A percentile compares a stretch with the other conserved stretches of the same genome.
phyloP scores from a whole-genome alignment of 2,329 filamentous ascomycete species.

The Fusarium sp. region DNA sequence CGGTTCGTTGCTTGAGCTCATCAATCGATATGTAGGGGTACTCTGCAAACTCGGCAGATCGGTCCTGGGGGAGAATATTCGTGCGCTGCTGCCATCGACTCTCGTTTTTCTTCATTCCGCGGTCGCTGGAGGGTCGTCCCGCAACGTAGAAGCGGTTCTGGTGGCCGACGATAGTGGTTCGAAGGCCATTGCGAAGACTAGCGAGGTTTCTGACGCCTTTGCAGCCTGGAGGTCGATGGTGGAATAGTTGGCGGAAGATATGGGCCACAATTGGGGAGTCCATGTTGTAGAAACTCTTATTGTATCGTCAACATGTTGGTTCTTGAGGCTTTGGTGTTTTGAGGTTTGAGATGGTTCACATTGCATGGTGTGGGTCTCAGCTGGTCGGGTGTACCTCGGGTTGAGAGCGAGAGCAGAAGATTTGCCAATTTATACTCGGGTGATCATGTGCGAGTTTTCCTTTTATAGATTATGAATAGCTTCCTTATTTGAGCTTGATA shows the following conservation, averaged over 20 bases:
- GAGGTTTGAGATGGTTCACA: slow-evolving; percentile 19
- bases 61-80: slow-evolving; percentile 78
- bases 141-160: slow-evolving; percentile 44
- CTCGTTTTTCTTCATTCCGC: slow-evolving; percentile 63
- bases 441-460: slow-evolving; percentile 32
- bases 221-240: slow-evolving; percentile 60
- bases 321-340: not conserved
- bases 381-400: slow-evolving; percentile 40
- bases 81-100: slow-evolving; percentile 88
- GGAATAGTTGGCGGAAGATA: slow-evolving; percentile 87
- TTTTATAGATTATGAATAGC: slow-evolving; percentile 5
- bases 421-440: not conserved
- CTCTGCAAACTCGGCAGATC: slow-evolving; percentile 79
- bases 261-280: slow-evolving; percentile 81
- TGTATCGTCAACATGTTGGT: slow-evolving; percentile 20
- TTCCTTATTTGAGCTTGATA: not conserved
- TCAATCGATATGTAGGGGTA: slow-evolving; percentile 89
- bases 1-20: slow-evolving; percentile 74
- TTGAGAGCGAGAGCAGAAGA: not conserved
- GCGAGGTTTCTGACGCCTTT: slow-evolving; percentile 42
- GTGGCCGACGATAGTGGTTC: slow-evolving; percentile 8
- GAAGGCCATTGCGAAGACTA: slow-evolving; percentile 38
- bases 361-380: slow-evolving; percentile 26
- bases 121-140: slow-evolving; percentile 47
- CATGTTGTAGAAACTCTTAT: slow-evolving; percentile 60